phyloP scores from a whole-genome alignment of 768 basidiomycete species.

The Russula lepida region DNA sequence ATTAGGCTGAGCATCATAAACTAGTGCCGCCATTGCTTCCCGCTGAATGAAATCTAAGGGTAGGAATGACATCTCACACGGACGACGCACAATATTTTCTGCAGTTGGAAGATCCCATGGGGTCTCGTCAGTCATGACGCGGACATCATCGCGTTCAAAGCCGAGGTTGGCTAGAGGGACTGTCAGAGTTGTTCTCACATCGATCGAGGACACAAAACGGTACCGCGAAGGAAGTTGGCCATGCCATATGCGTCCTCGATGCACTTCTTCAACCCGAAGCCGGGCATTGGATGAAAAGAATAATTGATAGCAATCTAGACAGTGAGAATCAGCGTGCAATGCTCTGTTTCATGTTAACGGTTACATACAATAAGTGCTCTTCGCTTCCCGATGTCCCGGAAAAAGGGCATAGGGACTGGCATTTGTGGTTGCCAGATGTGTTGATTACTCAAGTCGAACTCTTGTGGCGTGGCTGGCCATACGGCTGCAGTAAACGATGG shows the following conservation, averaged over 20 bases:
- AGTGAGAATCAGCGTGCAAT: background rate
- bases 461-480: background rate
- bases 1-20: background rate
- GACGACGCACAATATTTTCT: background rate
- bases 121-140: background rate
- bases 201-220: background rate
- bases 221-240: slow-evolving; percentile 4
- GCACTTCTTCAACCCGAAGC: background rate
- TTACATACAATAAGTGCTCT: background rate
- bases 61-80: background rate
- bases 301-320: slow-evolving; percentile 6
- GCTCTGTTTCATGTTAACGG: too few species aligned
- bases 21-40: background rate
- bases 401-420: background rate
- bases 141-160: background rate
- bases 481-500: background rate
- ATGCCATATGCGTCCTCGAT: background rate
- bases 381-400: background rate
- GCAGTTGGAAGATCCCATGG: background rate
- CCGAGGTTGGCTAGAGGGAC: background rate
- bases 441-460: background rate
- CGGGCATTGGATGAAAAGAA: background rate
- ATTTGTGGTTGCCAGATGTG: background rate
- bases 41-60: background rate
- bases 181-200: background rate